Evolutionary conservation across 768 basidiomycete genomes (phyloP).

Genomic region (Serendipita vermifera): DNA sequence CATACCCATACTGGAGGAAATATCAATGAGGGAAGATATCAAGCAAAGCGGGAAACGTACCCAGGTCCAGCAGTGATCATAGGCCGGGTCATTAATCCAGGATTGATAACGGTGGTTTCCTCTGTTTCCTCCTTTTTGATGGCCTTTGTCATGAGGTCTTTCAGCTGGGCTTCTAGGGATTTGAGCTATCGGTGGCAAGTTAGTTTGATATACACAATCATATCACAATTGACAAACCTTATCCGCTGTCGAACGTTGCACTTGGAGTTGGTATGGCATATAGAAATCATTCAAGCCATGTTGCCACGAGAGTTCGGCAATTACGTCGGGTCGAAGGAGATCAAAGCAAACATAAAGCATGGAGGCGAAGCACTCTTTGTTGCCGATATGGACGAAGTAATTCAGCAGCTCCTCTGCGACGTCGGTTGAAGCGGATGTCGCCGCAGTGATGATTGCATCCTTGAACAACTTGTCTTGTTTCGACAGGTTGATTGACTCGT

Average conservation of each 20-base stretch:
- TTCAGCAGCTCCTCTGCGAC: constrained; percentile 89
- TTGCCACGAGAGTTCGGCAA: constrained; percentile 93
- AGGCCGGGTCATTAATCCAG: constrained; percentile 48
- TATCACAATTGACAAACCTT: constrained; percentile 33
- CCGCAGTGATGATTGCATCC: constrained; percentile 89
- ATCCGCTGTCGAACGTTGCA: constrained; percentile 63
- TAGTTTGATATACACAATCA: background rate
- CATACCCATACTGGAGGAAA: constrained; percentile 32
- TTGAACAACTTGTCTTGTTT: constrained; percentile 97
- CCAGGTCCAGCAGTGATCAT: constrained; percentile 67
- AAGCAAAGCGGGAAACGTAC: constrained; percentile 22
- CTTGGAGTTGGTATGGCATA: constrained; percentile 92
- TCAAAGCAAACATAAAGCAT: constrained; percentile 89
- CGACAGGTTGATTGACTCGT: constrained; percentile 87
- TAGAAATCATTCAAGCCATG: constrained; percentile 93
- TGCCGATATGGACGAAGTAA: constrained; percentile 97
- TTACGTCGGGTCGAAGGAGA: constrained; percentile 80
- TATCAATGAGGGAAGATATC: background rate
- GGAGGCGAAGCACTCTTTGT: constrained; percentile 94
- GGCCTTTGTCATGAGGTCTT: constrained; percentile 31
- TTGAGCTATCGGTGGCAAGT: background rate
- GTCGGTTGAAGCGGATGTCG: constrained; percentile 68
- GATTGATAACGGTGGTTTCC: constrained; percentile 79
- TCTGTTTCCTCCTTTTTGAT: constrained; percentile 87
- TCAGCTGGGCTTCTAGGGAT: constrained; percentile 4